Evolutionary conservation across 2,329 filamentous ascomycete species (phyloP), one percentile per base, ranked within the genome.

Genomic region (Arachnomyces sp.): DNA sequence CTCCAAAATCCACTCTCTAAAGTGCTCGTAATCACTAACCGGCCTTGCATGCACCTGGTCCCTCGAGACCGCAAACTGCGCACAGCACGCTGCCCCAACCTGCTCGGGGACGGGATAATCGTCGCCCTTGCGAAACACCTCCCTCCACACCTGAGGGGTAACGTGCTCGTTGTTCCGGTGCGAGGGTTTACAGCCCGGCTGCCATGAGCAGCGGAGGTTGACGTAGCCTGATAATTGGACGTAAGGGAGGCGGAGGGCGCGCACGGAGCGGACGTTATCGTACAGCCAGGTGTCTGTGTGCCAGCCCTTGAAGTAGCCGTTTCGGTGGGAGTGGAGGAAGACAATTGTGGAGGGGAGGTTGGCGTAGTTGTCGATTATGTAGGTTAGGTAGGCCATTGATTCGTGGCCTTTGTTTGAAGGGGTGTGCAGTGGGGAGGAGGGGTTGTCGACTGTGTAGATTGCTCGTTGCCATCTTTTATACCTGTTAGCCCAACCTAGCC

Each of bases 41-140:
- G 71, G 61, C 28, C 72, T 58, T 29, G 58, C 54, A 4, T 49
- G 61, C 15, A 79, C 64, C n/a, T 64, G 64, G 4, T 71, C 66
- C n/a, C 66, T 60, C 3, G 72, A 71, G 11, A 78, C 70, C 0
- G 71, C 77, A 46, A 80, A 80, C 57, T 80, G 76, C 12, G 74
- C 72, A 55, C 76, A 79, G 52, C 75, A 79, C 14, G 72, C 65
- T 4, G 68, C 68, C 5, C 66, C 72, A 2, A 77, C 64, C 6
- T 64, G 48, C 2, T 62, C 53, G 0, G 72, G 71, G 2, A 73
- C 56, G 7, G 54, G 2, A 56, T 42, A 5, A 6, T 30, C 14
- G 1, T 11, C 15, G 1, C 17, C 17, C 7, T 11, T 25, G 2
- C 15, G 17, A 39, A 61, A 51, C 40, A 56, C 45, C 13, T 58